phyloP scores from a whole-genome alignment of 495 filamentous ascomycete species.

The Clohesyomyces aquaticus region DNA sequence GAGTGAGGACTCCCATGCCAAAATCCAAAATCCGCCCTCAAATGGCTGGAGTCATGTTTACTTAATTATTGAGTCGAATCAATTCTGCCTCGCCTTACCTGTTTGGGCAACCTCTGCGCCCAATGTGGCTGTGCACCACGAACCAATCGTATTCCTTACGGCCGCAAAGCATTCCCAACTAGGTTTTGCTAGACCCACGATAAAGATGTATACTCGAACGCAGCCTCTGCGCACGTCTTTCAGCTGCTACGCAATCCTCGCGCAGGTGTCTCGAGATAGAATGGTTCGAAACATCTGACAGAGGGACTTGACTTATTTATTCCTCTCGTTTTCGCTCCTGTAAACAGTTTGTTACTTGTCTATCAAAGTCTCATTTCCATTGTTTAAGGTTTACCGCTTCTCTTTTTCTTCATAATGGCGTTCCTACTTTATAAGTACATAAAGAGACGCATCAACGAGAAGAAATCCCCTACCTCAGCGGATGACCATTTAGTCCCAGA shows the following conservation, averaged over 20 bases:
- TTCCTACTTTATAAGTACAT: constrained; percentile 33
- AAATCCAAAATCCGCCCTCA: no score
- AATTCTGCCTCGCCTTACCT: no score
- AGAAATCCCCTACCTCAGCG: constrained; percentile 16
- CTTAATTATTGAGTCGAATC: no score
- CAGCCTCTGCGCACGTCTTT: not conserved
- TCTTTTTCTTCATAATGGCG: constrained; percentile 22
- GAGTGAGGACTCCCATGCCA: no score
- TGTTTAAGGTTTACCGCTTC: not conserved
- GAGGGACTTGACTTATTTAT: no score
- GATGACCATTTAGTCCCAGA: constrained; percentile 19
- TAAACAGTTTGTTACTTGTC: not conserved
- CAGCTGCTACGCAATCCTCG: not conserved
- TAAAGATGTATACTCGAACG: not conserved
- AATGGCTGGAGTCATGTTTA: no score
- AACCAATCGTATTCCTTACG: no score
- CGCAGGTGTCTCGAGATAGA: not conserved
- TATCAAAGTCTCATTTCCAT: not conserved
- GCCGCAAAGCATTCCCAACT: no score
- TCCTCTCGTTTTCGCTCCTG: no score
- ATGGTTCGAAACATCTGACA: no score
- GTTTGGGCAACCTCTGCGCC: not conserved
- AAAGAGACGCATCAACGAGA: constrained; percentile 10
- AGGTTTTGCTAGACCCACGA: not conserved
- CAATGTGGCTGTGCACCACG: not conserved